Evolutionary conservation across 1,284 basidiomycete species (phyloP).

Genomic region (Apiotrichum laibachii): DNA sequence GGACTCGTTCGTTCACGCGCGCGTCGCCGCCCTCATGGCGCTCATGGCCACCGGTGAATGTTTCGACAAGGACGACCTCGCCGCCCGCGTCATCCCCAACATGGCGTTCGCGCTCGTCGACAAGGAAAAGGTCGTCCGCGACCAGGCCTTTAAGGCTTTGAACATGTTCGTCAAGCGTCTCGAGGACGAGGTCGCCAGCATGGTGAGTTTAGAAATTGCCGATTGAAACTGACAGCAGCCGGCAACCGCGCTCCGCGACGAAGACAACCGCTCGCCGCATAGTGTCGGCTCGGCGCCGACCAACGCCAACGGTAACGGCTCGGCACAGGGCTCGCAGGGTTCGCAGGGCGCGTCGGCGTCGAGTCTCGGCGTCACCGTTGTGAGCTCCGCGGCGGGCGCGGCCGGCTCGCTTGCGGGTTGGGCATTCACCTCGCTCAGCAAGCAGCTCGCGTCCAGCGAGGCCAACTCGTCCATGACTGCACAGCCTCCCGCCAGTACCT

Average conservation of each 20-base stretch:
- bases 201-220: constrained; percentile 69
- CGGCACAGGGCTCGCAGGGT: no score
- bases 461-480: constrained; percentile 64
- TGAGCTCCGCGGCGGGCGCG: constrained; percentile 81
- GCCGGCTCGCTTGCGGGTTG: constrained; percentile 87
- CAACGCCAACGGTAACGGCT: neutral
- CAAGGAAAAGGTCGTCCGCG: constrained; percentile 87
- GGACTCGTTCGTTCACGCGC: constrained; percentile 86
- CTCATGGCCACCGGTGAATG: constrained; percentile 92
- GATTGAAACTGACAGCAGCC: constrained; percentile 56
- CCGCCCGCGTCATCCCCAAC: constrained; percentile 80
- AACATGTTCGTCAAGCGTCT: constrained; percentile 79
- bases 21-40: constrained; percentile 93
- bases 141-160: constrained; percentile 90
- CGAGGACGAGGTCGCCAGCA: constrained; percentile 70
- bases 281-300: neutral
- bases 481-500: constrained; percentile 17
- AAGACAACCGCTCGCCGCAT: constrained; percentile 30
- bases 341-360: constrained; percentile 2
- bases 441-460: constrained; percentile 72
- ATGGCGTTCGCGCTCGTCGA: constrained; percentile 78
- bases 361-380: constrained; percentile 55
- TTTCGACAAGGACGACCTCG: constrained; percentile 85
- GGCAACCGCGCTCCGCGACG: constrained; percentile 58
- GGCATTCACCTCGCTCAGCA: constrained; percentile 84